These are phyloP conservation scores for Teratosphaeria pseudoeucalypti DNA, from an alignment of 2,329 filamentous ascomycete genomes.

Conservation along the genomic window DNA sequence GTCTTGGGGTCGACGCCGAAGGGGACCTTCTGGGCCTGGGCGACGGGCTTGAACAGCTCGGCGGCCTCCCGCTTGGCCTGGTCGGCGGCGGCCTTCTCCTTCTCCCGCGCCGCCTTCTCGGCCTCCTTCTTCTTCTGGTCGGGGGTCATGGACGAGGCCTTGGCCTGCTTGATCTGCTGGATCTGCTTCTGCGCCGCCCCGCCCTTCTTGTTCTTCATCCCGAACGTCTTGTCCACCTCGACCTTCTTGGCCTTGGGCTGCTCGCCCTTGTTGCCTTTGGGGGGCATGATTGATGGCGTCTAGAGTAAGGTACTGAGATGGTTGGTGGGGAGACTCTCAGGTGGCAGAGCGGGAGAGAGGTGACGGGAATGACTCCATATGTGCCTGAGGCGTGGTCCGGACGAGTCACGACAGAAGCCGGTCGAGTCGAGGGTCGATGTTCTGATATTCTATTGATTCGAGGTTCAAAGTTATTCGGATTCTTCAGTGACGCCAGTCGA, in stretches of 20 bases:
- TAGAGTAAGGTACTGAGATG: not conserved
- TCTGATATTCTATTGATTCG: too few species aligned
- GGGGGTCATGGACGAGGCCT: constrained; percentile 63
- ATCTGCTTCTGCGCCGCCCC: constrained; percentile 83
- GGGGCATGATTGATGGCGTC: constrained; percentile 51
- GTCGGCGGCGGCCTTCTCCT: constrained; percentile 86
- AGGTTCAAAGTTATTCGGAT: too few species aligned
- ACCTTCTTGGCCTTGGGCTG: constrained; percentile 46
- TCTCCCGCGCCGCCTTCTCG: constrained; percentile 56
- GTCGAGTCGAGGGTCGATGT: not conserved
- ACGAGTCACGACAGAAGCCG: not conserved
- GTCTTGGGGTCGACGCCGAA: constrained; percentile 98
- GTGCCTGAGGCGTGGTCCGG: not conserved
- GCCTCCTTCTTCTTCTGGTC: constrained; percentile 76
- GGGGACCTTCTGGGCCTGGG: constrained; percentile 88
- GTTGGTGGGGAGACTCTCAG: not conserved
- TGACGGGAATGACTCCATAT: constrained; percentile 27
- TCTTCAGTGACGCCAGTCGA: not conserved
- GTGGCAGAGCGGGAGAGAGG: constrained; percentile 6
- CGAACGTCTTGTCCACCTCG: constrained; percentile 86
- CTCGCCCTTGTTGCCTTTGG: constrained; percentile 54
- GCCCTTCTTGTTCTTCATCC: constrained; percentile 99
- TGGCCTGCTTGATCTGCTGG: constrained; percentile 65
- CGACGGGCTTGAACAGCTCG: constrained; percentile 74
- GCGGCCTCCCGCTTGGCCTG: constrained; percentile 70